These are phyloP conservation scores for Fusarium nelsonii DNA, from an alignment of 2,329 filamentous ascomycete genomes.

Conservation along the genomic window DNA sequence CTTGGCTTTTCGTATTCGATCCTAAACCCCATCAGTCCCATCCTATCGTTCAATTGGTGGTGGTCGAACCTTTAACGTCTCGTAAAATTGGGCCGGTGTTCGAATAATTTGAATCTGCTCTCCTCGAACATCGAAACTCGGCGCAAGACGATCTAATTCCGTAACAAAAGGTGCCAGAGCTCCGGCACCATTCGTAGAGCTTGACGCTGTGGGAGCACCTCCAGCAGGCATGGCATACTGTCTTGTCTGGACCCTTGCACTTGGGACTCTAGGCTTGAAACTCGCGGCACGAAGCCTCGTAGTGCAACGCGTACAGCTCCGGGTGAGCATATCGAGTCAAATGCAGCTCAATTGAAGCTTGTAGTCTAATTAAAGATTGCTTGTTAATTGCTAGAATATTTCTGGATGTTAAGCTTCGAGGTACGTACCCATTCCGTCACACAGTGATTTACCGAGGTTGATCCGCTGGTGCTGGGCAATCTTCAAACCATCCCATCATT, in stretches of 20 bases:
- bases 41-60: not conserved
- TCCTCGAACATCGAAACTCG: slow-evolving; percentile 87
- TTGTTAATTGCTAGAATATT: slow-evolving; percentile 39
- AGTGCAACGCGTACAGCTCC: slow-evolving; percentile 52
- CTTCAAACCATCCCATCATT: slow-evolving; percentile 43
- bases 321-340: slow-evolving; percentile 51
- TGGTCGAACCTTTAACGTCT: slow-evolving; percentile 79
- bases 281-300: slow-evolving; percentile 44
- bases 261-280: slow-evolving; percentile 42
- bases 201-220: slow-evolving; percentile 42
- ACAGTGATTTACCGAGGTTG: slow-evolving; percentile 47
- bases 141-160: slow-evolving; percentile 89
- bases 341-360: slow-evolving; percentile 9
- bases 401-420: slow-evolving; percentile 30
- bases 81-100: slow-evolving; percentile 90
- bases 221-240: slow-evolving; percentile 56
- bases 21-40: slow-evolving; percentile 58
- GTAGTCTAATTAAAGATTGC: slow-evolving; percentile 17
- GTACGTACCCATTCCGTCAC: slow-evolving; percentile 44
- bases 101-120: slow-evolving; percentile 84
- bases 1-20: slow-evolving; percentile 84
- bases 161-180: slow-evolving; percentile 67
- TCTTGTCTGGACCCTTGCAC: slow-evolving; percentile 55
- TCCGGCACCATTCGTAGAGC: slow-evolving; percentile 48
- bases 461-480: slow-evolving; percentile 45